Evolutionary conservation across 2,329 filamentous ascomycete species (phyloP).

Genomic region (Niveomyces coronatus): DNA sequence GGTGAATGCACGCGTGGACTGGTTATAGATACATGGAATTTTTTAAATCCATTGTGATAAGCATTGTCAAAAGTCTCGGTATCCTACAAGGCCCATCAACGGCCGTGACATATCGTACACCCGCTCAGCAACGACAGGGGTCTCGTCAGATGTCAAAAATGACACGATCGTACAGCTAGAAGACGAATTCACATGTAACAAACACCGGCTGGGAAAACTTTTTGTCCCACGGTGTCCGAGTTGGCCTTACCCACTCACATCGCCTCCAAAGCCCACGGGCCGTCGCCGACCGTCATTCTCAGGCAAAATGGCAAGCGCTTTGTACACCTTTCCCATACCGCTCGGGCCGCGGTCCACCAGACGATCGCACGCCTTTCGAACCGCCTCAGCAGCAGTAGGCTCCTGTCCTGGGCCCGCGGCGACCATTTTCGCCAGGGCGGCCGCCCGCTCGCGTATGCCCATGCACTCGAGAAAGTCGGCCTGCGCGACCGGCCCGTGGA

Average conservation of each 20-base stretch:
- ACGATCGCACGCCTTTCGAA: conserved; percentile 68
- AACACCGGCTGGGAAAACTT: too few species aligned
- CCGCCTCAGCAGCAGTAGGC: conserved; percentile 43
- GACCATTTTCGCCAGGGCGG: conserved; percentile 53
- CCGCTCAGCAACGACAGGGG: too few species aligned
- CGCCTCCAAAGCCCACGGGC: conserved; percentile 88
- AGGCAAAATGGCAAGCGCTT: conserved; percentile 82
- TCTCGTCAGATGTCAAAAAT: too few species aligned
- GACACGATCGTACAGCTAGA: too few species aligned
- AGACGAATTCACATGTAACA: too few species aligned
- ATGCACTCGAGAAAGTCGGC: conserved; percentile 67
- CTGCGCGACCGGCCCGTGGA: conserved; percentile 86
- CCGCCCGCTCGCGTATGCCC: conserved; percentile 72
- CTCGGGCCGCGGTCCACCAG: conserved; percentile 72
- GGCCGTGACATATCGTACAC: too few species aligned
- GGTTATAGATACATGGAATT: too few species aligned
- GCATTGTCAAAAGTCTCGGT: too few species aligned
- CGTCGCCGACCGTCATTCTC: conserved; percentile 62
- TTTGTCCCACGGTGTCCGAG: too few species aligned
- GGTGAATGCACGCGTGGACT: too few species aligned
- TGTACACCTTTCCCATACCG: conserved; percentile 93
- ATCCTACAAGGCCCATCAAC: too few species aligned
- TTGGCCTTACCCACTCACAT: conserved; percentile 26
- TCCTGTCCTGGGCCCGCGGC: conserved; percentile 29
- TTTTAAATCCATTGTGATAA: too few species aligned